Evolutionary conservation across 148 eudicot genomes (phyloP).

Genomic region (Nepenthes gracilis): DNA sequence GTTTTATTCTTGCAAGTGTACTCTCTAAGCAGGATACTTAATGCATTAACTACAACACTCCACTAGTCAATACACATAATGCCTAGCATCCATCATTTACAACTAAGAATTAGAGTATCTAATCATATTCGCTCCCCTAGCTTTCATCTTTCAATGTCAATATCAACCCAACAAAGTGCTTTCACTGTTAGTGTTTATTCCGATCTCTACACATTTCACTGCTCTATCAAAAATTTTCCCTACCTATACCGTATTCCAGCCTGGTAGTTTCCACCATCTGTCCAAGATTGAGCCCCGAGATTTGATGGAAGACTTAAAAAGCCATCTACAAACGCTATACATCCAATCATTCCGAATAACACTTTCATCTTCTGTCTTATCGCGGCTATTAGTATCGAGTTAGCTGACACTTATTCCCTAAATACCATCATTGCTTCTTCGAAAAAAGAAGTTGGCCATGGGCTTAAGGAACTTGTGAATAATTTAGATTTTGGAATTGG

Average conservation of each 20-base stretch:
- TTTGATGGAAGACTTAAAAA: slow-evolving; percentile 3
- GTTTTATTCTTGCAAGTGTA: slow-evolving; percentile 3
- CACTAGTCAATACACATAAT: background rate
- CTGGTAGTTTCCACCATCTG: slow-evolving; percentile 4
- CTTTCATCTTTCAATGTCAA: slow-evolving; percentile 1
- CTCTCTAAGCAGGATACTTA: slow-evolving; percentile 3
- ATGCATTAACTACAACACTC: slow-evolving; percentile 1
- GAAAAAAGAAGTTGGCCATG: background rate
- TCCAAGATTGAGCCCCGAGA: slow-evolving; percentile 6
- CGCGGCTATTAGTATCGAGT: background rate
- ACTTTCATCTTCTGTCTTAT: slow-evolving; percentile 6
- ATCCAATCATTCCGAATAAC: slow-evolving; percentile 6
- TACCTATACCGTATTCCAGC: background rate
- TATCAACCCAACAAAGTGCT: background rate
- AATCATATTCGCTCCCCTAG: slow-evolving; percentile 5
- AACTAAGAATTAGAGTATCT: slow-evolving; percentile 3
- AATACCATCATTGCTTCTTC: slow-evolving; percentile 1
- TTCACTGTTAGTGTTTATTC: slow-evolving; percentile 1
- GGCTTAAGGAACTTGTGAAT: too few species aligned
- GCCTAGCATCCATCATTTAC: slow-evolving; percentile 3
- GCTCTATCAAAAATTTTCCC: background rate
- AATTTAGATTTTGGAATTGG: too few species aligned
- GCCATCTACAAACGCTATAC: slow-evolving; percentile 3
- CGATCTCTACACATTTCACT: slow-evolving; percentile 5
- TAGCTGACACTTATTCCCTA: slow-evolving; percentile 3